These are phyloP conservation scores for Nymphaea thermarum DNA, from an alignment of 164 flowering plant species.

Conservation along the genomic window DNA sequence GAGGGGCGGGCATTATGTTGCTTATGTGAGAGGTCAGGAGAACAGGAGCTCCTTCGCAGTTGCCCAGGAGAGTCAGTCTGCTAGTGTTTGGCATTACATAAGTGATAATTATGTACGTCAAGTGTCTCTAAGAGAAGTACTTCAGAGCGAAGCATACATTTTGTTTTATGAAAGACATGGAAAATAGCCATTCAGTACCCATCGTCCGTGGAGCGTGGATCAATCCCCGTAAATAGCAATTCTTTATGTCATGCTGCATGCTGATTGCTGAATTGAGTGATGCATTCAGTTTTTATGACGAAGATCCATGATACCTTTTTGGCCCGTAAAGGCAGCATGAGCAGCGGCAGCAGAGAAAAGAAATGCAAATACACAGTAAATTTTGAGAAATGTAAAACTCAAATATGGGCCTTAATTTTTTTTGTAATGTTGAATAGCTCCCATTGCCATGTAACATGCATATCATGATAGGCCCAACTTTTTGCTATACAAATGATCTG, in stretches of 20 bases:
- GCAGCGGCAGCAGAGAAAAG: not conserved
- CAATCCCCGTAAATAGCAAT: not conserved
- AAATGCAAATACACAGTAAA: not conserved
- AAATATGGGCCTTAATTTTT: not conserved
- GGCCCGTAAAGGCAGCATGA: not conserved
- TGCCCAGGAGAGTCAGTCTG: not conserved
- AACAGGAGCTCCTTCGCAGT: slow-evolving; percentile 4
- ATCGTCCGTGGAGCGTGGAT: slow-evolving; percentile 4
- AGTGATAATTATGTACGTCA: slow-evolving; percentile 67
- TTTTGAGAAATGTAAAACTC: not conserved
- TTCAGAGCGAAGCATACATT: slow-evolving; percentile 75
- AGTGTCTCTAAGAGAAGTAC: slow-evolving; percentile 59
- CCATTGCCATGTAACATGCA: no score
- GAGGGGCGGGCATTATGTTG: slow-evolving; percentile 93
- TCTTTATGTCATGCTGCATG: not conserved
- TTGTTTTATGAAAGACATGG: slow-evolving; percentile 52
- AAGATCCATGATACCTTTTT: no score
- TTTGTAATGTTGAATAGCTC: no score
- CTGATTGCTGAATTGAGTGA: no score
- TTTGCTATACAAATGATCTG: no score
- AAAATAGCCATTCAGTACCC: slow-evolving; percentile 1
- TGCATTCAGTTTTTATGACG: no score
- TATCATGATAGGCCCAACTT: no score
- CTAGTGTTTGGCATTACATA: slow-evolving; percentile 48
- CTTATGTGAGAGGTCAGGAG: slow-evolving; percentile 54